Conservation (phyloP, 2,329 filamentous ascomycete species). For the Scleromitrula shiraiana region DNA sequence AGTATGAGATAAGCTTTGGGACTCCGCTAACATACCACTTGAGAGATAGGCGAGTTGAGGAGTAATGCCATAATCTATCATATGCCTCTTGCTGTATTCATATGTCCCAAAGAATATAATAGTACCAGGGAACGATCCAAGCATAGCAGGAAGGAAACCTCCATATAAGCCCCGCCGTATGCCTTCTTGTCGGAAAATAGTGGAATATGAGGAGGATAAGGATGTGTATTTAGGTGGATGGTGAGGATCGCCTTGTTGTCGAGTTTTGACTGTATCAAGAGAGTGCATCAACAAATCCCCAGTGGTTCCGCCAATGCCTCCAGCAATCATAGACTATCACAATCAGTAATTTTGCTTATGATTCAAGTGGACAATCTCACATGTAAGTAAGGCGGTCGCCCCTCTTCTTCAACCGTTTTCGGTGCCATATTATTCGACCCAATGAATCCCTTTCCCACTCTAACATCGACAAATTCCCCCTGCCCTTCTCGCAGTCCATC, state of each 20-base stretch:
- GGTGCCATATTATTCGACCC: conserved; percentile 25
- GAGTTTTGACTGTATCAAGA: conserved; percentile 94
- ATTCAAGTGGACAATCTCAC: conserved; percentile 33
- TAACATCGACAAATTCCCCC: conserved; percentile 27
- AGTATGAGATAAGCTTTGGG: background rate
- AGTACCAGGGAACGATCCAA: conserved; percentile 89
- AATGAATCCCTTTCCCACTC: conserved; percentile 20
- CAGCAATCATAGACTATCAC: conserved; percentile 81
- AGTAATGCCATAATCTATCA: conserved; percentile 78
- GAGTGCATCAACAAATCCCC: conserved; percentile 99
- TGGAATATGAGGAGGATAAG: conserved; percentile 83
- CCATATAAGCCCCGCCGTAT: conserved; percentile 80
- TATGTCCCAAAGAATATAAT: conserved; percentile 95
- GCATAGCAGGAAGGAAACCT: conserved; percentile 83
- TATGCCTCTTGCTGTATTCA: conserved; percentile 83
- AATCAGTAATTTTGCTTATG: conserved; percentile 15
- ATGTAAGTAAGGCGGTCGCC: conserved; percentile 55
- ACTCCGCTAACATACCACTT: conserved; percentile 50
- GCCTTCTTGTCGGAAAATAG: conserved; percentile 88
- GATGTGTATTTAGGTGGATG: conserved; percentile 89
- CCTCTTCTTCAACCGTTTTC: conserved; percentile 39
- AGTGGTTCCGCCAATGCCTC: conserved; percentile 83
- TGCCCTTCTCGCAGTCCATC: conserved; percentile 30
- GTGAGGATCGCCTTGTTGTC: conserved; percentile 92
- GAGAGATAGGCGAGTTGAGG: conserved; percentile 79